These are phyloP conservation scores for Thecaphora thlaspeos DNA, from an alignment of 1,284 basidiomycete genomes.

Conservation along the genomic window DNA sequence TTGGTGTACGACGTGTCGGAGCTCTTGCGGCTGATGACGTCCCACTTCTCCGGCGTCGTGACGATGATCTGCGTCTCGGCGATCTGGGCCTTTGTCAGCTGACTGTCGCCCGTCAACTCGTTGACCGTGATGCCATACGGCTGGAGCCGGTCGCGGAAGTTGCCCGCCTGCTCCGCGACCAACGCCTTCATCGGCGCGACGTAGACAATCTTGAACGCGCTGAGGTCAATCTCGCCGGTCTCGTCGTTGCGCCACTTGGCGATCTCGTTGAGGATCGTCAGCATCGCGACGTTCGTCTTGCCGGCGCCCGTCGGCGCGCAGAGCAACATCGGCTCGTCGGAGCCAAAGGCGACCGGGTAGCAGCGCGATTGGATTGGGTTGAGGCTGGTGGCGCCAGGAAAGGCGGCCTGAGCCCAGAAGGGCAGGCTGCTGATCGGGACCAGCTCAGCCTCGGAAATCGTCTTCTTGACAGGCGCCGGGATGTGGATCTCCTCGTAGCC, in stretches of 20 bases:
- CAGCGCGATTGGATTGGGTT: conserved; percentile 96
- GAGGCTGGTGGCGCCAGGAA: conserved; percentile 80
- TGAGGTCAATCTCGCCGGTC: conserved; percentile 39
- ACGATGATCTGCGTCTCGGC: conserved; percentile 96
- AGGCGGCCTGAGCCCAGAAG: conserved; percentile 84
- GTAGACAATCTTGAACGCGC: conserved; percentile 90
- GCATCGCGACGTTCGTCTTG: conserved; percentile 98
- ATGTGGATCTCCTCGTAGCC: conserved; percentile 99
- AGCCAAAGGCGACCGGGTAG: conserved; percentile 85
- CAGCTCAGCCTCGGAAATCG: conserved; percentile 65
- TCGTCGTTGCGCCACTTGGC: conserved; percentile 62
- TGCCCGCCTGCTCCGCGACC: conserved; percentile 90
- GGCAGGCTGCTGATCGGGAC: conserved; percentile 77
- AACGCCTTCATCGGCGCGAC: conserved; percentile 99
- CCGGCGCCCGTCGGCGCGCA: conserved; percentile 63
- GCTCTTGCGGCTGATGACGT: conserved; percentile 95
- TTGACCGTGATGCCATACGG: conserved; percentile 86
- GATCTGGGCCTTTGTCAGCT: conserved; percentile 89
- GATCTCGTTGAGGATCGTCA: conserved; percentile 85
- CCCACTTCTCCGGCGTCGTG: conserved; percentile 99
- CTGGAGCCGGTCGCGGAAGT: conserved; percentile 82
- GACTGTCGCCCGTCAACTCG: conserved; percentile 99
- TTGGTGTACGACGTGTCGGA: conserved; percentile 88
- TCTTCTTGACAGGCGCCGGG: conserved; percentile 81
- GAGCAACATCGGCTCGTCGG: conserved; percentile 94